Conservation (phyloP, 164 flowering plant species). For the Liriodendron chinense region DNA sequence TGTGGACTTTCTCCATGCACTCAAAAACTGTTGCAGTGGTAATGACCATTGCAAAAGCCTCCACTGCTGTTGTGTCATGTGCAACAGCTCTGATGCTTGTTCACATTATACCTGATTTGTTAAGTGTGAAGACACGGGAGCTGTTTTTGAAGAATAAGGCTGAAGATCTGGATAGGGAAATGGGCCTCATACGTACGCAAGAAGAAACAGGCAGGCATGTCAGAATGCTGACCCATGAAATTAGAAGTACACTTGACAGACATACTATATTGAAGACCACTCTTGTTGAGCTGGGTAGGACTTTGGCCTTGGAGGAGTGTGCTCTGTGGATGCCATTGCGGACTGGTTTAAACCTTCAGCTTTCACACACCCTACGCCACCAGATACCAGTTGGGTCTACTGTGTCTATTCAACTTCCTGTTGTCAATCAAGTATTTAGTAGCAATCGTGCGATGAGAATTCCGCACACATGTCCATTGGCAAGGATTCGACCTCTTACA, state of each 20-base stretch:
- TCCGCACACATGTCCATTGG: conserved; percentile 55
- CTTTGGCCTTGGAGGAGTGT: conserved; percentile 66
- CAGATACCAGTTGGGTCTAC: conserved; percentile 46
- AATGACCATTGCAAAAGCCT: conserved; percentile 58
- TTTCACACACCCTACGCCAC: conserved; percentile 55
- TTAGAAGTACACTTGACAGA: conserved; percentile 66
- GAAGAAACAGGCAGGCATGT: conserved; percentile 80
- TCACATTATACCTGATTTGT: conserved; percentile 66
- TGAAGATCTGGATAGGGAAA: conserved; percentile 67
- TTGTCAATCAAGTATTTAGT: conserved; percentile 52
- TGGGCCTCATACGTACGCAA: conserved; percentile 65
- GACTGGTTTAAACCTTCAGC: conserved; percentile 40
- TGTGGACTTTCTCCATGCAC: conserved; percentile 66
- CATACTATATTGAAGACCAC: conserved; percentile 69
- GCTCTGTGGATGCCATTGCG: conserved; percentile 78
- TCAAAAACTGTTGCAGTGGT: conserved; percentile 56
- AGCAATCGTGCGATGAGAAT: conserved; percentile 50
- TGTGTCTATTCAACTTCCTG: conserved; percentile 48
- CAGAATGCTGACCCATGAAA: conserved; percentile 80
- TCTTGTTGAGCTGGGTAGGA: conserved; percentile 68
- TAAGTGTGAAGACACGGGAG: conserved; percentile 63
- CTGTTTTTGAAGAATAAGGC: conserved; percentile 51
- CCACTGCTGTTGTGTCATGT: conserved; percentile 65
- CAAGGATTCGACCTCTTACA: conserved; percentile 39
- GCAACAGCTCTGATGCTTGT: conserved; percentile 74